phyloP scores from a whole-genome alignment of 345 rosid genomes.

The Melastoma malabathricum region DNA sequence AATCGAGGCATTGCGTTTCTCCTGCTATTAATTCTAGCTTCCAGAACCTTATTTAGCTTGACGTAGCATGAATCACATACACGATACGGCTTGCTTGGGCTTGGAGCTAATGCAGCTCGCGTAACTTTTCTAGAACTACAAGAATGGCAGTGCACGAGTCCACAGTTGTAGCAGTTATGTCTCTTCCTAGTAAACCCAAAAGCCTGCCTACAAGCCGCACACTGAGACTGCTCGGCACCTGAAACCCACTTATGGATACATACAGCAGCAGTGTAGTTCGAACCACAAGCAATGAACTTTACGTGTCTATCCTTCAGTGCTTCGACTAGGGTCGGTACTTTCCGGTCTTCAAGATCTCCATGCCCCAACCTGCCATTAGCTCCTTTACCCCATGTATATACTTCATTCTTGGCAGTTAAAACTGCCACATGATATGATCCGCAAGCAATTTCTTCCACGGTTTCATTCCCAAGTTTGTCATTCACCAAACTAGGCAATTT shows the following conservation, averaged over 20 bases:
- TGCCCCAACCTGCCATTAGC: constrained; percentile 96
- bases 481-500: constrained; percentile 63
- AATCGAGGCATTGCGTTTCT: constrained; percentile 62
- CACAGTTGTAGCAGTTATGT: constrained; percentile 95
- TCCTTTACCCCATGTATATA: constrained; percentile 94
- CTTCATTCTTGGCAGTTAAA: constrained; percentile 71
- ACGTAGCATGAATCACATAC: constrained; percentile 83
- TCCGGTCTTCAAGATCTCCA: constrained; percentile 83
- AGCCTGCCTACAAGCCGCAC: constrained; percentile 85
- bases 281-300: constrained; percentile 73
- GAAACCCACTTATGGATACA: constrained; percentile 94
- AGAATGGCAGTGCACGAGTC: constrained; percentile 91
- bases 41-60: constrained; percentile 61
- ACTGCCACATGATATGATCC: constrained; percentile 85
- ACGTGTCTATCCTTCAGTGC: constrained; percentile 86
- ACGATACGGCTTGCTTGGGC: constrained; percentile 76
- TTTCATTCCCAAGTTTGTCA: constrained; percentile 50
- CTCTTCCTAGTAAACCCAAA: constrained; percentile 89
- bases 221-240: constrained; percentile 83
- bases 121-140: constrained; percentile 81
- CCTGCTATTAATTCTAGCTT: constrained; percentile 39
- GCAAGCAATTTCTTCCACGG: constrained; percentile 77
- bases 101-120: constrained; percentile 78
- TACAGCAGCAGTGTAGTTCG: constrained; percentile 71
- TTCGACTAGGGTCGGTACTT: constrained; percentile 60